phyloP scores from a whole-genome alignment of 768 basidiomycete genomes.

The Lepiota subincarnata region DNA sequence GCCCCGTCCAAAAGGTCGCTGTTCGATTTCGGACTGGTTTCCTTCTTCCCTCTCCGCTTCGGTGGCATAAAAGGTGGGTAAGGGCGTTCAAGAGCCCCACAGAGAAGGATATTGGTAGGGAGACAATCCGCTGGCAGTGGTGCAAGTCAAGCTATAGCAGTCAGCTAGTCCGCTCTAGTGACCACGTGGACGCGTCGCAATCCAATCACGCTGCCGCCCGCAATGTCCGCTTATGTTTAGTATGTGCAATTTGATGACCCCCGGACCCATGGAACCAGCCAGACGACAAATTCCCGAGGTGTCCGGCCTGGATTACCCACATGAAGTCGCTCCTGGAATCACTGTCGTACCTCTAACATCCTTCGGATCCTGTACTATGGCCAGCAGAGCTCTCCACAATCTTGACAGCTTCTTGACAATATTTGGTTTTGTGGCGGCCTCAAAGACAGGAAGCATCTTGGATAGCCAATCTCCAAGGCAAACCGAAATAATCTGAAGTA shows the following conservation, averaged over 20 bases:
- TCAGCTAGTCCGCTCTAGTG: background rate
- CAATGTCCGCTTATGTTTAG: background rate
- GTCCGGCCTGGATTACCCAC: background rate
- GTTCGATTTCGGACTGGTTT: conserved; percentile 2
- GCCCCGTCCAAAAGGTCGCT: conserved; percentile 23
- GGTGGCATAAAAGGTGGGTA: conserved; percentile 4
- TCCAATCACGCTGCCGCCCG: background rate
- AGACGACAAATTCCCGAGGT: background rate
- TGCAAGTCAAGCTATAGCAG: conserved; percentile 9
- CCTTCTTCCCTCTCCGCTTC: conserved; percentile 5
- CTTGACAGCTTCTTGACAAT: background rate
- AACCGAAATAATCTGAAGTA: no score
- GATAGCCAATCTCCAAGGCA: no score
- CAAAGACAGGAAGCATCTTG: background rate
- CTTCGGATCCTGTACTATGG: background rate
- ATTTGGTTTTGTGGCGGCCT: background rate
- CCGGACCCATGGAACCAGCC: no score
- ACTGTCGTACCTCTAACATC: background rate
- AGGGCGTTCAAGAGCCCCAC: background rate
- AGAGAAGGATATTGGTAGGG: background rate
- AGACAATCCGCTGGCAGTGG: background rate
- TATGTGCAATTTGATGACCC: no score
- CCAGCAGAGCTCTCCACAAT: background rate
- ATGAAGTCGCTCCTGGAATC: background rate
- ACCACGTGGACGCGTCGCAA: conserved; percentile 8